Evolutionary conservation across 805 yeast species (phyloP).

Genomic region (Myxozyma melibiosi): DNA sequence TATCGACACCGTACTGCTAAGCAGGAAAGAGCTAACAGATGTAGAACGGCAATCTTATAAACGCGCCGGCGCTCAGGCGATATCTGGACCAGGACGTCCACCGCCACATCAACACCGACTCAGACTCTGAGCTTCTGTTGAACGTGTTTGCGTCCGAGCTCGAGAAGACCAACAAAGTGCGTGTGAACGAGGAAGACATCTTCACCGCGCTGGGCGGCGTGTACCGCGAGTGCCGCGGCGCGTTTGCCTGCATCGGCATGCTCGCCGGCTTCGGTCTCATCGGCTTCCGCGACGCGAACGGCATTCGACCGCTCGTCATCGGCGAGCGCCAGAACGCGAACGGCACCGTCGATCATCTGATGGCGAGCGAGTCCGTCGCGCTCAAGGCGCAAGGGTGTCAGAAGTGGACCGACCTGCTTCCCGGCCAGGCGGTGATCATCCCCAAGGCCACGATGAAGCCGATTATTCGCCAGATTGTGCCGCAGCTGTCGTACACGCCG

Average conservation of each 20-base stretch:
- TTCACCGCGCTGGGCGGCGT: constrained; percentile 82
- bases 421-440: constrained; percentile 96
- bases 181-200: constrained; percentile 88
- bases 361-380: constrained; percentile 94
- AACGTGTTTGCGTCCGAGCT: constrained; percentile 91
- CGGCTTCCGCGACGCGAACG: constrained; percentile 97
- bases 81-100: constrained; percentile 92
- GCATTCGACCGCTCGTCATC: constrained; percentile 84
- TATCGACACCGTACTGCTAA: background rate
- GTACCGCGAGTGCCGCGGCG: constrained; percentile 81
- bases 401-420: constrained; percentile 77
- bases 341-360: constrained; percentile 83
- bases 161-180: constrained; percentile 86
- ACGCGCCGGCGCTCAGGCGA: constrained; percentile 71
- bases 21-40: background rate
- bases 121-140: constrained; percentile 87
- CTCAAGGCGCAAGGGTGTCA: constrained; percentile 87
- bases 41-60: constrained; percentile 82
- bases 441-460: constrained; percentile 75
- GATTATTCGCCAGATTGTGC: constrained; percentile 83
- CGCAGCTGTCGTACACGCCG: constrained; percentile 78
- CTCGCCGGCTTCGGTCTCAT: constrained; percentile 89
- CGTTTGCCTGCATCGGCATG: constrained; percentile 95
- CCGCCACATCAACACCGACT: constrained; percentile 92
- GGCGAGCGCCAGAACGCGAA: constrained; percentile 77